phyloP scores from a whole-genome alignment of 495 filamentous ascomycete genomes.

The Aspergillus diversus region DNA sequence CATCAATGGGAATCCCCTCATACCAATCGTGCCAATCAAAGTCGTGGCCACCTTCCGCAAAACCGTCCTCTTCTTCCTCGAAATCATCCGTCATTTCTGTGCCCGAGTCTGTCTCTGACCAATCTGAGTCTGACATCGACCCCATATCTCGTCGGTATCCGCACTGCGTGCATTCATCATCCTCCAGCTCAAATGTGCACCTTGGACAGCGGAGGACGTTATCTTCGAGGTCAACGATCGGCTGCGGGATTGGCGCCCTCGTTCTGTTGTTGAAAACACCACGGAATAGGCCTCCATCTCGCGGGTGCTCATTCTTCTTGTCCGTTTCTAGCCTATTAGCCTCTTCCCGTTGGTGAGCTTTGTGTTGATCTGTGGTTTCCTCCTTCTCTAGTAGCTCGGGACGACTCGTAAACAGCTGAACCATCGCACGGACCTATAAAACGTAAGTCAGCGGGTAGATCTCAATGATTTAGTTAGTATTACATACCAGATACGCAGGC shows the following conservation, averaged over 20 bases:
- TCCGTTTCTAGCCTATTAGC: constrained; percentile 62
- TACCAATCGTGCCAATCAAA: constrained; percentile 27
- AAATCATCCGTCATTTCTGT: constrained; percentile 37
- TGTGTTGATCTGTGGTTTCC: constrained; percentile 65
- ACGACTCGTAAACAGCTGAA: constrained; percentile 65
- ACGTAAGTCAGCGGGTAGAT: constrained; percentile 16
- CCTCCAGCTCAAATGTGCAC: constrained; percentile 67
- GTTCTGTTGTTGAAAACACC: constrained; percentile 60
- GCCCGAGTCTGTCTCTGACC: constrained; percentile 34
- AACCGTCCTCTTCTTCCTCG: constrained; percentile 43
- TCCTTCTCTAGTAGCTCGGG: constrained; percentile 65
- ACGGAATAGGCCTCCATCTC: constrained; percentile 64
- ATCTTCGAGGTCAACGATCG: constrained; percentile 63
- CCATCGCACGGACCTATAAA: constrained; percentile 66
- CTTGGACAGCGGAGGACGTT: constrained; percentile 64
- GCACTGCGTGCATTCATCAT: constrained; percentile 59
- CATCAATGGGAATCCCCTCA: constrained; percentile 22
- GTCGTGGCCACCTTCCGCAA: constrained; percentile 21
- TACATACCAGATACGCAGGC: constrained; percentile 66
- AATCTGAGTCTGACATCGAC: constrained; percentile 33
- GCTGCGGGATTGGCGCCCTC: constrained; percentile 28
- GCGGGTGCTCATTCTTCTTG: constrained; percentile 51
- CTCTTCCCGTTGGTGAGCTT: constrained; percentile 61
- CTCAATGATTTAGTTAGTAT: not conserved
- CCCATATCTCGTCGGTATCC: constrained; percentile 51